Conservation (phyloP, 352 stramenopile species). For the Globisporangium nunn region DNA sequence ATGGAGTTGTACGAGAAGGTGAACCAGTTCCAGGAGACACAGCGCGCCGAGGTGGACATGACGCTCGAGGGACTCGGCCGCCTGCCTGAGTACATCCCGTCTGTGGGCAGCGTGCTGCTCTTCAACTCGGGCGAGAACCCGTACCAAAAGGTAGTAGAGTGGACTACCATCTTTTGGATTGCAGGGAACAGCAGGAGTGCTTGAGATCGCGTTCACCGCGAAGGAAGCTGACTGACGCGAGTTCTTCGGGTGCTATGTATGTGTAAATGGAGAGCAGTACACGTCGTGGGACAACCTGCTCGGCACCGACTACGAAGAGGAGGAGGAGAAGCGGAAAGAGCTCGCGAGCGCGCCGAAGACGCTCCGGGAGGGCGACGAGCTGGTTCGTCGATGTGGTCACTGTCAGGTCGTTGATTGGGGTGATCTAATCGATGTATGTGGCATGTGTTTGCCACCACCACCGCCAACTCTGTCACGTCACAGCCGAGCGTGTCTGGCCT, state of each 20-base stretch:
- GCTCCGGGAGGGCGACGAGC: slow-evolving; percentile 72
- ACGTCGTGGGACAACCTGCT: slow-evolving; percentile 85
- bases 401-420: neutral
- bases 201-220: no score
- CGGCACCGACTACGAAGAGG: slow-evolving; percentile 79
- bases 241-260: neutral
- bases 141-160: slow-evolving; percentile 78
- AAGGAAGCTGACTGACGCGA: neutral
- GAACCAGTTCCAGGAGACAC: slow-evolving; percentile 68
- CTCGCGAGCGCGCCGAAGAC: slow-evolving; percentile 72
- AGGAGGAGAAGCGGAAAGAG: slow-evolving; percentile 82
- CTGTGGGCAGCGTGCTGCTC: slow-evolving; percentile 72
- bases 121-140: slow-evolving; percentile 87
- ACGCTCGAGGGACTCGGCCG: slow-evolving; percentile 61
- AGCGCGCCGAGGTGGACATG: slow-evolving; percentile 76
- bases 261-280: slow-evolving; percentile 52
- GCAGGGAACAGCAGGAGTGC: no score
- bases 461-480: neutral
- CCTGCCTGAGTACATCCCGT: slow-evolving; percentile 77
- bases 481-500: slow-evolving; percentile 59
- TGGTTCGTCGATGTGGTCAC: slow-evolving; percentile 27
- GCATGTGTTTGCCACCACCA: slow-evolving; percentile 2
- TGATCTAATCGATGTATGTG: neutral
- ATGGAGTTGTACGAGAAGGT: slow-evolving; percentile 82
- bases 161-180: no score